These are phyloP conservation scores for Trametes meyenii DNA, from an alignment of 768 basidiomycete species.

Conservation along the genomic window DNA sequence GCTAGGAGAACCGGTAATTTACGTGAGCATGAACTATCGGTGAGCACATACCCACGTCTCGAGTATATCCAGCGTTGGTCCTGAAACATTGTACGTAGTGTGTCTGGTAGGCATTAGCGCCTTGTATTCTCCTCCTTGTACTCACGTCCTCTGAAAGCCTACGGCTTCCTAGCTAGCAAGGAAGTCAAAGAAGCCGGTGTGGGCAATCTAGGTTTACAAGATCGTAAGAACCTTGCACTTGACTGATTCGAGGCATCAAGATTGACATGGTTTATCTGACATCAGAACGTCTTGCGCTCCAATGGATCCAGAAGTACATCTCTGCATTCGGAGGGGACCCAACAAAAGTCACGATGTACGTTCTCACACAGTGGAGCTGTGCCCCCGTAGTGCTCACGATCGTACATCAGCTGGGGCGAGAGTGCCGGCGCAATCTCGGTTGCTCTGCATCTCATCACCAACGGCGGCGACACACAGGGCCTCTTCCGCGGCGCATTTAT, in stretches of 20 bases:
- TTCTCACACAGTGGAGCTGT: constrained; percentile 5
- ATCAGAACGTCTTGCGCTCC: constrained; percentile 43
- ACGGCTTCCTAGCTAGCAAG: constrained; percentile 45
- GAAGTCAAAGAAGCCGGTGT: constrained; percentile 43
- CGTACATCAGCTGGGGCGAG: constrained; percentile 36
- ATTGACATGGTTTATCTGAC: neutral
- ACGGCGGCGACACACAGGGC: constrained; percentile 29
- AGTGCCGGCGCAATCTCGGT: constrained; percentile 43
- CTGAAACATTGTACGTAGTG: neutral
- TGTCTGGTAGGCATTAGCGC: constrained; percentile 1
- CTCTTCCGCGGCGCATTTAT: constrained; percentile 42
- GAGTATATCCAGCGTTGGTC: neutral
- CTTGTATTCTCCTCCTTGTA: neutral
- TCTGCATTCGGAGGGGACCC: constrained; percentile 49
- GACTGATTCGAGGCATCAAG: neutral
- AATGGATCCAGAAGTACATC: constrained; percentile 48
- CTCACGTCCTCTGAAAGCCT: constrained; percentile 29
- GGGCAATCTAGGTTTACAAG: constrained; percentile 54
- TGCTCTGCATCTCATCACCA: constrained; percentile 32
- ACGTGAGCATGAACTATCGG: constrained; percentile 59
- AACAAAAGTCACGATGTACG: constrained; percentile 45
- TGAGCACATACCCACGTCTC: constrained; percentile 16
- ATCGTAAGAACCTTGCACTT: constrained; percentile 38
- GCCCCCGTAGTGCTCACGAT: neutral
- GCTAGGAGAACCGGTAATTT: constrained; percentile 48